Base-by-base conservation (phyloP, 345 rosid genomes). In the Citrus trifoliata region DNA sequence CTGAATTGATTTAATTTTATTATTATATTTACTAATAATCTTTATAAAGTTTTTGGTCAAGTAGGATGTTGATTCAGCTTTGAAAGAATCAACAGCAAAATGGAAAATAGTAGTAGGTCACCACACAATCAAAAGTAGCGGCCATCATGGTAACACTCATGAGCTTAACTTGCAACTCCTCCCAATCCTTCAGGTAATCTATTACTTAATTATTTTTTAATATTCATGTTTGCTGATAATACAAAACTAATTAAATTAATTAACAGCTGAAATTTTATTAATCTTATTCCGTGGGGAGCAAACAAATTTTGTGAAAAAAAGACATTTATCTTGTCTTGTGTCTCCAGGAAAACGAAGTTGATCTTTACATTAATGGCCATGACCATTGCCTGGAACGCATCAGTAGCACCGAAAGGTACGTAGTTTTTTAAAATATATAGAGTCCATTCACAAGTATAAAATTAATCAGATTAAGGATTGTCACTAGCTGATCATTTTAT, bases 41-140 rank as follows among this genome's bases (percentile, higher is more conserved):
- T 12, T 46, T 46, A 46, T 3, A 13, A 3, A 46, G 51, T 18
- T 53, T 53, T 18, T 53, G 21, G 22, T 1, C 0, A 19, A 18
- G 42, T 27, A 84, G 81, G 82, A 81, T 51, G 42, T 81, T 0
- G 79, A 81, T 67, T 38, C 7, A 33, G 76, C 79, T 5, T 58
- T 84, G 22, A 79, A 35, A 55, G 37, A 72, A 55, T 81, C 84
- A 13, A 78, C 27, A 21, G 82, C 84, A 7, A 84, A 75, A 25
- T 79, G 84, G 87, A 84, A 84, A 78, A 70, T 81, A 6, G 84
- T 81, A 38, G 85, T 79, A 2, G 87, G 87, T 6, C 87, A 73
- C 37, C 85, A 81, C 7, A 73, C 85, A 5, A 79, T 84, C 74
- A 76, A 59, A 48, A 81, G 83, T 42, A 82, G 76, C 2, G 80